Conservation (phyloP, 768 basidiomycete genomes). For the Lactarius sanguifluus region DNA sequence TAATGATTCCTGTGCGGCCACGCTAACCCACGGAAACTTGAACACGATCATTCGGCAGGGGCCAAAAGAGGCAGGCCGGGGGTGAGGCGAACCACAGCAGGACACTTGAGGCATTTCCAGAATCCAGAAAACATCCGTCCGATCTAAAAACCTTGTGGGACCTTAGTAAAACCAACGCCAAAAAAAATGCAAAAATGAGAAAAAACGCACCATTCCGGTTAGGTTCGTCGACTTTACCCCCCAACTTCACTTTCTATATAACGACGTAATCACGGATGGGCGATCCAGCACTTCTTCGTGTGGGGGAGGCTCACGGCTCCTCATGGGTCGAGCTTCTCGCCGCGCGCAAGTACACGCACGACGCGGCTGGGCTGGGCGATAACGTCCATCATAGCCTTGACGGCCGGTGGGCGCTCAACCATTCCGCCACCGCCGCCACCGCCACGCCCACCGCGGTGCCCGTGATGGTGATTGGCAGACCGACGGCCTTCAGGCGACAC, state of each 20-base stretch:
- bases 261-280: not conserved
- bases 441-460: conserved; percentile 18
- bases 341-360: conserved; percentile 77
- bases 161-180: too few species aligned
- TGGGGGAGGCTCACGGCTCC: not conserved
- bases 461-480: conserved; percentile 18
- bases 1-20: not conserved
- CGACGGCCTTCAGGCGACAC: conserved; percentile 36
- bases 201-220: not conserved
- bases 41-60: not conserved
- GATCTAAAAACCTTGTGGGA: conserved; percentile 6
- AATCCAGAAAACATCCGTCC: conserved; percentile 6
- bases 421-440: conserved; percentile 42
- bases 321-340: conserved; percentile 73
- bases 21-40: not conserved
- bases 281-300: not conserved
- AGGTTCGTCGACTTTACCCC: not conserved
- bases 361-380: conserved; percentile 71
- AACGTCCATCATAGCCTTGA: conserved; percentile 81
- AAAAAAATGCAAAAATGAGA: too few species aligned
- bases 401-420: conserved; percentile 75
- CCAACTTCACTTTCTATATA: not conserved
- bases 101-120: conserved; percentile 5
- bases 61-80: too few species aligned
- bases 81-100: not conserved